Percentiles rank a stretch among this genome's conserved stretches.
Conservation (phyloP, 1,284 basidiomycete species). For the Cutaneotrichosporon sp. region DNA sequence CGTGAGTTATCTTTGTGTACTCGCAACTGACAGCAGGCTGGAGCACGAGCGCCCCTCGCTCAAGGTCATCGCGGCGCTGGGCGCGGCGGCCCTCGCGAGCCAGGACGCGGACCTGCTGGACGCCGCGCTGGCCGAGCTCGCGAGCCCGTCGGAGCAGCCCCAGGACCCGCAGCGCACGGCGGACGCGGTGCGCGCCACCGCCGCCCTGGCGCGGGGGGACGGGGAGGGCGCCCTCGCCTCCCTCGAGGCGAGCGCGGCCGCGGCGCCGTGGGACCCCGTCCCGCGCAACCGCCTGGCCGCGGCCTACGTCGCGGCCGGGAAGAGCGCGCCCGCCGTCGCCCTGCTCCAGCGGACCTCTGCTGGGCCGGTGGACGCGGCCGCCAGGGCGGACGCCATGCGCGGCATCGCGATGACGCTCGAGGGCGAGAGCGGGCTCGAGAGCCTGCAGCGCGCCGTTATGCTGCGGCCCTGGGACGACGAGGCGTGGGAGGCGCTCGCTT, state of each 20-base stretch:
- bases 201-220: constrained; percentile 26
- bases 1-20: constrained; percentile 64
- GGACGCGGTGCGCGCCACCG: constrained; percentile 37
- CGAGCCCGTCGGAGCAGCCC: constrained; percentile 42
- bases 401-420: constrained; percentile 35
- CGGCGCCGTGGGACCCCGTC: constrained; percentile 6
- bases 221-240: constrained; percentile 21
- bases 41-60: constrained; percentile 61
- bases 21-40: constrained; percentile 58
- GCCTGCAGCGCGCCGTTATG: constrained; percentile 68
- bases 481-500: constrained; percentile 59
- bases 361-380: constrained; percentile 32
- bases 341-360: constrained; percentile 14
- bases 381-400: constrained; percentile 29
- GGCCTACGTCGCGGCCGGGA: constrained; percentile 31
- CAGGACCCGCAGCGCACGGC: constrained; percentile 37
- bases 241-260: constrained; percentile 23
- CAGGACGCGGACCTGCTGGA: constrained; percentile 78
- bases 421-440: constrained; percentile 35
- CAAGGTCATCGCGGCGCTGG: constrained; percentile 75
- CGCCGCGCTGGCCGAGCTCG: constrained; percentile 80
- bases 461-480: constrained; percentile 63
- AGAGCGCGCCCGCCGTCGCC: constrained; percentile 42
- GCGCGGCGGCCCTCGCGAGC: constrained; percentile 80
- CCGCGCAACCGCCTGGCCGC: constrained; percentile 29